Evolutionary conservation across 1,284 basidiomycete genomes (phyloP).

Genomic region (Spongispora temasekensis): DNA sequence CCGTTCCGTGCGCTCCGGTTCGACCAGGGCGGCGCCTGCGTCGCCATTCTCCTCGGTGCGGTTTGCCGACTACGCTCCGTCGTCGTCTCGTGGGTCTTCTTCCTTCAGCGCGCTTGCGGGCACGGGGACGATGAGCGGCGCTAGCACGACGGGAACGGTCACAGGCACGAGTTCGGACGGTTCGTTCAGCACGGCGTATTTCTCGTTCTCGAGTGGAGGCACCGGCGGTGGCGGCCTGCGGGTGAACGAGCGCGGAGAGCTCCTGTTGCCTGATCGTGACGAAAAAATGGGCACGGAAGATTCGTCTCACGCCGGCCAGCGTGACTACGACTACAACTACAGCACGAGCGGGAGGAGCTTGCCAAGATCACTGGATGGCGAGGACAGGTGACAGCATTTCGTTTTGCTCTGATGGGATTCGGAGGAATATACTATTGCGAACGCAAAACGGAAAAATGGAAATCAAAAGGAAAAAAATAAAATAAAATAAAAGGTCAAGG

Average conservation of each 20-base stretch:
- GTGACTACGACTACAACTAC: no score
- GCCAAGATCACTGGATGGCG: constrained; percentile 4
- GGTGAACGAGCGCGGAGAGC: constrained; percentile 34
- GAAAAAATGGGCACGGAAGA: constrained; percentile 3
- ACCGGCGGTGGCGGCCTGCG: constrained; percentile 7
- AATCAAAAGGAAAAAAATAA: no score
- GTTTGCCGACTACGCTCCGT: constrained; percentile 18
- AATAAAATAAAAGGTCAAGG: no score
- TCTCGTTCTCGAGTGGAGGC: constrained; percentile 29
- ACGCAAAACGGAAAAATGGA: not conserved
- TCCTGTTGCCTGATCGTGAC: constrained; percentile 11
- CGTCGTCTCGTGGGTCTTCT: constrained; percentile 10
- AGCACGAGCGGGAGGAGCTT: constrained; percentile 20
- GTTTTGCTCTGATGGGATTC: not conserved
- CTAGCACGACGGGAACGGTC: no score
- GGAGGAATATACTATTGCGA: no score
- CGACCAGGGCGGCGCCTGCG: constrained; percentile 2
- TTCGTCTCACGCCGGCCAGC: constrained; percentile 10
- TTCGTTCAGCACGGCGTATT: constrained; percentile 29
- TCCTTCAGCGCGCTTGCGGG: no score
- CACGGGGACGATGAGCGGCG: not conserved
- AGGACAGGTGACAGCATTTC: constrained; percentile 1
- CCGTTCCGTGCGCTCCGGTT: constrained; percentile 18
- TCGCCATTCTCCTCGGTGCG: constrained; percentile 32
- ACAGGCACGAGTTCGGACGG: no score